Base-by-base conservation (phyloP, 2,329 filamentous ascomycete species). In the Drechslerella stenobrocha region DNA sequence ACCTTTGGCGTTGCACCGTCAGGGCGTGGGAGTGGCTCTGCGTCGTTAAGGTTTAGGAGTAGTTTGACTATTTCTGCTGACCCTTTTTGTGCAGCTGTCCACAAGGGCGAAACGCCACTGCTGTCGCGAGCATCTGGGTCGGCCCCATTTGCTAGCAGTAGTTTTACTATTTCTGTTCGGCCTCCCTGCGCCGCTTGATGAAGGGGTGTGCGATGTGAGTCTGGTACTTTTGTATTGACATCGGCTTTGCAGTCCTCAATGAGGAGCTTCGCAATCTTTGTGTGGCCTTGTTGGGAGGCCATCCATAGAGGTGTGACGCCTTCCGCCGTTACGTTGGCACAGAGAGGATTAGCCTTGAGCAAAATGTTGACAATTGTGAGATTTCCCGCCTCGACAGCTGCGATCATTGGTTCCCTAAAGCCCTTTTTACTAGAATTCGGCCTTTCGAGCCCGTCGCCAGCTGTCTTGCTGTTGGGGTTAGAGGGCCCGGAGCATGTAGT, bases 221-320 rank as follows among this genome's bases (percentile, higher is more conserved):
- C 34, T 6, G 7, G 15, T 1, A 30, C 28, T 5, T 20, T 35
- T 35, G 34, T 7, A 22, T 51, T 59, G 15, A 59, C 55, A 18
- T 58, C 53, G 30, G 40, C 44, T 9, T 18, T 34, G 13, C 20
- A 26, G 5, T 15, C 30, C 30, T 32, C 22, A 28, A 44, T 35
- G 3, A 56, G 18, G n/a, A 56, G 2, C 13, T 48, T 47, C 24
- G 52, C 52, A 9, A 56, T 47, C 24, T 56, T 48, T 1, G 52
- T 56, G 20, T 48, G 30, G 2, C 52, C 52, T 47, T 35, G 15
- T n/a, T 47, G 40, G 1, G 28, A n/a, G 11, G 52, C 52, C 18
- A 47, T 47, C 24, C 28, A 56, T n/a, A 56, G 22, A 15, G 52
- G 52, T 13, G 52, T 56, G 23, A 24, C 9, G 6, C 52, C 52